Evolutionary conservation across 345 rosid species (phyloP).

Genomic region (Ricinus communis): DNA sequence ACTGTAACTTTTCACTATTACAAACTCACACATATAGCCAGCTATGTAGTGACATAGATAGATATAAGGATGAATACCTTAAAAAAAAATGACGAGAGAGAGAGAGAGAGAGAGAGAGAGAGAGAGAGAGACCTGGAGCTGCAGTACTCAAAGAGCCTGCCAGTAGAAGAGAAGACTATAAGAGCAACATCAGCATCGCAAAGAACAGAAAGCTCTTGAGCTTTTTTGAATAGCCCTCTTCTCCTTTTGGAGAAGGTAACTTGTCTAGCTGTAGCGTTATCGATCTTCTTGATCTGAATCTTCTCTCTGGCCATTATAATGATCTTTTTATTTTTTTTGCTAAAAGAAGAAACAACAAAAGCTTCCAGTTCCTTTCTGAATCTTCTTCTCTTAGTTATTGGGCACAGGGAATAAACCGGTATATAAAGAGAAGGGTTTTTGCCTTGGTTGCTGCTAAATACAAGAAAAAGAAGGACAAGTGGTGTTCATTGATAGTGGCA

Average conservation of each 20-base stretch:
- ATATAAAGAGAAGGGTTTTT: neutral
- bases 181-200: slow-evolving; percentile 32
- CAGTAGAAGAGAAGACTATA: slow-evolving; percentile 22
- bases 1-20: neutral
- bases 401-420: slow-evolving; percentile 11
- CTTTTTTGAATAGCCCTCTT: slow-evolving; percentile 29
- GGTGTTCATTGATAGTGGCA: neutral
- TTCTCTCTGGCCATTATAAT: slow-evolving; percentile 23
- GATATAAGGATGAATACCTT: neutral
- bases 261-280: slow-evolving; percentile 26
- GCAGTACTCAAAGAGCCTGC: slow-evolving; percentile 23
- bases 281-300: slow-evolving; percentile 34
- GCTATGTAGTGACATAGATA: neutral
- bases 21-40: no score
- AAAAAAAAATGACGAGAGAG: neutral
- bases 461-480: slow-evolving; percentile 1
- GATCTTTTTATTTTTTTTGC: neutral
- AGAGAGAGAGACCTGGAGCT: slow-evolving; percentile 22
- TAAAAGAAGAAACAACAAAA: neutral
- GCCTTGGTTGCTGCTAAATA: neutral
- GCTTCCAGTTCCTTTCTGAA: neutral
- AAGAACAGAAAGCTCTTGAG: slow-evolving; percentile 28
- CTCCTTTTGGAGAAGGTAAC: slow-evolving; percentile 29
- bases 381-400: neutral
- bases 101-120: neutral